Evolutionary conservation across 2,329 filamentous ascomycete species (phyloP).

Genomic region (Colletotrichum kahawae): DNA sequence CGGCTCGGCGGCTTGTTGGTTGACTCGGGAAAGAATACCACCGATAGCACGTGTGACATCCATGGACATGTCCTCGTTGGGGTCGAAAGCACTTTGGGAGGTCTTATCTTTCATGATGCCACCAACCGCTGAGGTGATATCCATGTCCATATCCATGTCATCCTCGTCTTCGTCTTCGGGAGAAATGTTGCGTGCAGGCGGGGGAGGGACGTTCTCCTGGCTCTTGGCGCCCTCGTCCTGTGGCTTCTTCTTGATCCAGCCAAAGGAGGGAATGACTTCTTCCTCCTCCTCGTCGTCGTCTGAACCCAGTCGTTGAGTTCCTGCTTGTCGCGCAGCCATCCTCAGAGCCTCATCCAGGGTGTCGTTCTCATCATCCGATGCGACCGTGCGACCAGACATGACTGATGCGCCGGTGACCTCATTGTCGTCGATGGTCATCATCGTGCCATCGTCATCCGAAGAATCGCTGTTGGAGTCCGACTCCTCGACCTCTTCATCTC

Average conservation of each 20-base stretch:
- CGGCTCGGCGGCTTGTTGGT: not conserved
- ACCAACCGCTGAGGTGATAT: constrained; percentile 60
- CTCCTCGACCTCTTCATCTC: constrained; percentile 48
- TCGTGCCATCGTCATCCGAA: constrained; percentile 73
- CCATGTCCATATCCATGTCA: constrained; percentile 57
- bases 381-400: constrained; percentile 63
- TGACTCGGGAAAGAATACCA: constrained; percentile 67
- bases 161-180: constrained; percentile 31
- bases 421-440: constrained; percentile 83
- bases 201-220: constrained; percentile 48
- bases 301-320: constrained; percentile 70
- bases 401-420: constrained; percentile 75
- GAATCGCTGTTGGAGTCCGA: constrained; percentile 60
- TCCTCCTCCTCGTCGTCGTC: constrained; percentile 59
- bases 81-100: constrained; percentile 45
- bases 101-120: constrained; percentile 49
- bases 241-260: constrained; percentile 68
- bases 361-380: constrained; percentile 61
- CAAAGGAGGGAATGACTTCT: constrained; percentile 76
- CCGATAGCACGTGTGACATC: constrained; percentile 88
- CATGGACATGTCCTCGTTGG: constrained; percentile 83
- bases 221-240: constrained; percentile 40
- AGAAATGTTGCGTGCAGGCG: not conserved
- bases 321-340: constrained; percentile 76
- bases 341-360: constrained; percentile 79